Evolutionary conservation across 306 rosid species (phyloP).

Genomic region (Prunus dulcis): DNA sequence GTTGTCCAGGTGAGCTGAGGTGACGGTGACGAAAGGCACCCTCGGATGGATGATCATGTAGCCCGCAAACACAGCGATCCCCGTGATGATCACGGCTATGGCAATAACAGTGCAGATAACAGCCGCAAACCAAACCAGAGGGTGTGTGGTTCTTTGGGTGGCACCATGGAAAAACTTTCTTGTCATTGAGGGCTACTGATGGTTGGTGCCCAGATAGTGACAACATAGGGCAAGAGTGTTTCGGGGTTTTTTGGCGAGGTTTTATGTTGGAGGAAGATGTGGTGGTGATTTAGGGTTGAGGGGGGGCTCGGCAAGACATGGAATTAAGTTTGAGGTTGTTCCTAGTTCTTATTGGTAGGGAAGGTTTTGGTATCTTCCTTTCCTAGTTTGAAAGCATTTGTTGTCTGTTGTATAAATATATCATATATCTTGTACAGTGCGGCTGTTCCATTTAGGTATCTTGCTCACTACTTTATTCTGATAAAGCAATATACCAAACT

Average conservation of each 20-base stretch:
- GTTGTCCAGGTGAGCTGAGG: conserved; percentile 47
- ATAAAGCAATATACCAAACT: conserved; percentile 60
- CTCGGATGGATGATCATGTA: conserved; percentile 73
- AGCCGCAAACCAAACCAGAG: conserved; percentile 60
- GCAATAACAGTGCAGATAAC: conserved; percentile 61
- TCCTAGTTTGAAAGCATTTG: conserved; percentile 53
- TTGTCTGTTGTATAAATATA: neutral
- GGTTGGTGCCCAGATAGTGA: conserved; percentile 10
- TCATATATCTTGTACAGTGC: neutral
- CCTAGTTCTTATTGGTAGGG: conserved; percentile 41
- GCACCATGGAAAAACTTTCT: conserved; percentile 9
- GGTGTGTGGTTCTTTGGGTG: conserved; percentile 33
- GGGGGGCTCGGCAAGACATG: conserved; percentile 25
- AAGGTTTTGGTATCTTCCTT: conserved; percentile 96
- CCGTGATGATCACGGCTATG: conserved; percentile 44
- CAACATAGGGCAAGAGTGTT: conserved; percentile 32
- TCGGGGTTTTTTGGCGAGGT: conserved; percentile 9
- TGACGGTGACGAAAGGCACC: conserved; percentile 53
- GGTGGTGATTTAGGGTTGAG: conserved; percentile 7
- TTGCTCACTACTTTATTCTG: conserved; percentile 5
- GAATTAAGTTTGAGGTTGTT: conserved; percentile 18
- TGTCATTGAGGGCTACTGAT: conserved; percentile 9
- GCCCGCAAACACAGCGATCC: conserved; percentile 51
- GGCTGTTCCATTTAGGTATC: conserved; percentile 25
- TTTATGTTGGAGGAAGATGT: conserved; percentile 18